Evolutionary conservation across 108 stramenopile species (phyloP).

Genomic region (Nitzschia putrida): DNA sequence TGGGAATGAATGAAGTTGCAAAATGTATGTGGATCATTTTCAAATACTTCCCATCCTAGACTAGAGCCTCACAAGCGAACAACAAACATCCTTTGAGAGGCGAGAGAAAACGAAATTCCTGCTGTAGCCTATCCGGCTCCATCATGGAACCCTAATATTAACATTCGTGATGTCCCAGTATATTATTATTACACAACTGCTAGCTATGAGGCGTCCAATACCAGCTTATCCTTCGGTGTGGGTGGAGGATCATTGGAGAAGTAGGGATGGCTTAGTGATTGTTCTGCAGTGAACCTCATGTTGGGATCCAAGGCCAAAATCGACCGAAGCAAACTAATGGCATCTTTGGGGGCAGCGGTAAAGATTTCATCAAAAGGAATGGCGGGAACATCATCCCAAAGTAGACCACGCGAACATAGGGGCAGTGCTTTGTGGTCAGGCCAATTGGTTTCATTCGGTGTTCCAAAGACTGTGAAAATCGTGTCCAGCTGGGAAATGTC

Average conservation of each 20-base stretch:
- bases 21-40: too few species aligned
- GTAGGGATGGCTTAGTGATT: constrained; percentile 85
- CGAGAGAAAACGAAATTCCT: too few species aligned
- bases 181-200: too few species aligned
- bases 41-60: too few species aligned
- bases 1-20: too few species aligned
- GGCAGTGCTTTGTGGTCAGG: constrained; percentile 83
- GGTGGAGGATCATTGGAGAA: constrained; percentile 87
- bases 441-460: constrained; percentile 87
- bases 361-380: constrained; percentile 89
- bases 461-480: constrained; percentile 89
- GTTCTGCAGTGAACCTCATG: constrained; percentile 78
- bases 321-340: constrained; percentile 74
- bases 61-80: too few species aligned
- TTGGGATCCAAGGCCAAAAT: constrained; percentile 87
- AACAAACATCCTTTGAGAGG: too few species aligned
- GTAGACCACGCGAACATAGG: constrained; percentile 64
- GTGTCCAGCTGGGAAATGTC: constrained; percentile 84
- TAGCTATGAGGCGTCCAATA: constrained; percentile 41
- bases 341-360: constrained; percentile 83
- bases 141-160: too few species aligned
- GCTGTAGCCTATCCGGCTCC: too few species aligned
- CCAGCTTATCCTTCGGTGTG: constrained; percentile 79
- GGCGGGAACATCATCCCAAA: constrained; percentile 79
- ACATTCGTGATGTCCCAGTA: too few species aligned